Base-by-base conservation (phyloP, 352 stramenopile species). In the Phytophthora tentaculata region DNA sequence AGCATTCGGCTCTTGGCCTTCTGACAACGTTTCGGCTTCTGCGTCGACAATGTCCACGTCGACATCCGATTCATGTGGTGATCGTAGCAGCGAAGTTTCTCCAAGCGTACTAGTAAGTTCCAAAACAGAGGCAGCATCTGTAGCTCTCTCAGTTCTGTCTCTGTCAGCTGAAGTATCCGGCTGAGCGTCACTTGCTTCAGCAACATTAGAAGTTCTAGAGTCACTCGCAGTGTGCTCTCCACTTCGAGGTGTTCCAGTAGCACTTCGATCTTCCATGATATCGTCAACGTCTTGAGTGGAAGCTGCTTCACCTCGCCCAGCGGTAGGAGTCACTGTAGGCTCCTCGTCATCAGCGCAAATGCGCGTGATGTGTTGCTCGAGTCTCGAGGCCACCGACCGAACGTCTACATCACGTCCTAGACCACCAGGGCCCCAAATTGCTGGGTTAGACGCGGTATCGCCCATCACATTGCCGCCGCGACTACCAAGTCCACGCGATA, bases 61-160 rank as follows among this genome's bases (percentile, higher is more conserved):
- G 1, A 62, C 71, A 56, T 89, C 81, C 35, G 72, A 82, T 55
- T 83, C 82, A 29, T 80, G 71, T 23, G 87, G 89, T 24, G 89
- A 95, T 2, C 84, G 80, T 41, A 96, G 76, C 54, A 96, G 67
- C 2, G 87, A 95, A 9, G 83, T 94, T 64, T 95, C 86, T 13
- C 84, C 86, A 44, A 96, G 76, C 20, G 87, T 93, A 55, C 89
- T 96, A 5, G 89, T 83, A 56, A 96, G 74, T n/a, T 87, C 89
- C 56, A 88, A 76, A 23, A 96, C 88, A 20, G 88, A 95, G 44
- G 86, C 89, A 14, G 89, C 80, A 37, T 95, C 87, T 3, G 76
- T 81, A 22, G 69, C 48, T 29, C 35, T 61, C 10, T 74, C 56
- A 17, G 13, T 45, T 12, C 26, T 64, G 32, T 74, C 63, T 22